Conservation (phyloP, 75 land plant species). For the Chamaecyparis obtusa region DNA sequence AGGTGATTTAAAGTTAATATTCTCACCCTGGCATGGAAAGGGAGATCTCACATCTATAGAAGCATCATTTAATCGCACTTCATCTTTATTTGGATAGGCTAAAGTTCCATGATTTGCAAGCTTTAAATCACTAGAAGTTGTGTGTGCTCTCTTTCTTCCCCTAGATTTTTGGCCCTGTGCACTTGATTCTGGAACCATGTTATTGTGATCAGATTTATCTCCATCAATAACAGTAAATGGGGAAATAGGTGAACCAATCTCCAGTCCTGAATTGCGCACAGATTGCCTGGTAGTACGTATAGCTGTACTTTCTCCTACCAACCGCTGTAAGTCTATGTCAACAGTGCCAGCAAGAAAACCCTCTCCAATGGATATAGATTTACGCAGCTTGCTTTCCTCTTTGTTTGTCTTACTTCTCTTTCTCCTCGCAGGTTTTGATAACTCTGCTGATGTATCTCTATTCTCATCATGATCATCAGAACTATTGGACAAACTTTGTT, state of each 20-base stretch:
- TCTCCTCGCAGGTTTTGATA: background rate
- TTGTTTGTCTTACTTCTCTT: slow-evolving; percentile 10
- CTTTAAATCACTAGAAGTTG: background rate
- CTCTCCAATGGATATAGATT: background rate
- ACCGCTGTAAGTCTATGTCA: background rate
- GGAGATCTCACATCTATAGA: background rate
- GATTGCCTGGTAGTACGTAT: slow-evolving; percentile 7
- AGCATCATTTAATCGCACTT: slow-evolving; percentile 2
- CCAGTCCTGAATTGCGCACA: background rate
- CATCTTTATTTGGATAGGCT: background rate
- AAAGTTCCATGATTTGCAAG: background rate
- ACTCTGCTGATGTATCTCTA: background rate
- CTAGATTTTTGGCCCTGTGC: background rate
- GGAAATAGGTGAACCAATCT: background rate
- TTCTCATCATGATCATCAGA: background rate
- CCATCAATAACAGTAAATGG: background rate
- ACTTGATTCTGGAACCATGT: slow-evolving; percentile 6
- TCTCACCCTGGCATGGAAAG: background rate
- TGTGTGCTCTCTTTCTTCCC: background rate
- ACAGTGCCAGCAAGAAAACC: background rate
- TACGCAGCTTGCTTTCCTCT: background rate
- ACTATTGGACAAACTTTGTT: background rate
- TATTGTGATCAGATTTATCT: background rate
- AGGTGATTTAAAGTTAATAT: background rate
- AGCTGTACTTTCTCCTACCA: background rate